These are phyloP conservation scores for Phytopythium delawarense DNA, from an alignment of 352 stramenopile genomes.

Conservation along the genomic window DNA sequence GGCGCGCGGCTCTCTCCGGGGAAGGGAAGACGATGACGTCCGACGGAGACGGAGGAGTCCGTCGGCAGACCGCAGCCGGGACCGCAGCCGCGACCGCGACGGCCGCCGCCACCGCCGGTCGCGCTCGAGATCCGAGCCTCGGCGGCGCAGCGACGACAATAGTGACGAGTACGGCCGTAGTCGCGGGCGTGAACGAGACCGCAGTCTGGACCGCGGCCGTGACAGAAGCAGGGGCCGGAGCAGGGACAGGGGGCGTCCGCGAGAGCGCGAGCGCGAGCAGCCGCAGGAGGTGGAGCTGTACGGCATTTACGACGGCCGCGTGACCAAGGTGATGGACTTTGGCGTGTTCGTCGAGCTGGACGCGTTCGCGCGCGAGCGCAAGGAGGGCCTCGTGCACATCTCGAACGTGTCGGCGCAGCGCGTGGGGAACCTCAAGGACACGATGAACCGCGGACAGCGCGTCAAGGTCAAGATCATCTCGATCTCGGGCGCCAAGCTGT, in stretches of 20 bases:
- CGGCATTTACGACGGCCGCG: conserved; percentile 92
- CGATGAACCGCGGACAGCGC: conserved; percentile 82
- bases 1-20: neutral
- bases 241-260: conserved; percentile 1
- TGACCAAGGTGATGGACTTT: conserved; percentile 97
- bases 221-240: conserved; percentile 9
- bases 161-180: conserved; percentile 9
- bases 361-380: conserved; percentile 43
- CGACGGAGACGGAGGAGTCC: conserved; percentile 14
- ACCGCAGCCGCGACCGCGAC: conserved; percentile 21
- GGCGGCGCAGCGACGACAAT: conserved; percentile 1
- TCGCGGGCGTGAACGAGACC: conserved; percentile 12
- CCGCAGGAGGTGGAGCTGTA: conserved; percentile 82
- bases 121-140: conserved; percentile 28
- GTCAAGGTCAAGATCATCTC: conserved; percentile 98
- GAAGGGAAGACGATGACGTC: conserved; percentile 11
- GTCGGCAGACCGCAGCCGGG: conserved; percentile 19
- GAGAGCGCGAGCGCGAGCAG: conserved; percentile 16
- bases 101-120: conserved; percentile 30
- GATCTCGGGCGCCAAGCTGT: conserved; percentile 86
- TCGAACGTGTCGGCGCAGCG: conserved; percentile 89
- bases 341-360: conserved; percentile 95
- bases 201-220: conserved; percentile 21
- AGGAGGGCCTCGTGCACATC: conserved; percentile 95
- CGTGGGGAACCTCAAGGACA: conserved; percentile 85